Evolutionary conservation across 148 eudicot species (phyloP), one percentile per base, ranked within the genome.

Genomic region (Polygonum maritimum): DNA sequence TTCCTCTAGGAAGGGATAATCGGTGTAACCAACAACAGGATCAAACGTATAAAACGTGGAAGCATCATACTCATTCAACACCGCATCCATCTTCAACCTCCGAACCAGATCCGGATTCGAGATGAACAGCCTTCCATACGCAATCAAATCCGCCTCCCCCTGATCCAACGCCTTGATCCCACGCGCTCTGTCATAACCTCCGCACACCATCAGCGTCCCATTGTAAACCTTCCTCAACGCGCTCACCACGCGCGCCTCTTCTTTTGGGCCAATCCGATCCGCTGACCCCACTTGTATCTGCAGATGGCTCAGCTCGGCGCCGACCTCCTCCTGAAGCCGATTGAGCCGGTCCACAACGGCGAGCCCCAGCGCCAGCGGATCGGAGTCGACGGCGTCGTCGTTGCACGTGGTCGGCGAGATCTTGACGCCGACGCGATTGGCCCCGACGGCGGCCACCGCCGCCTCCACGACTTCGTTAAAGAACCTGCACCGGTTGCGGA

Each of bases 101-200:
- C 63, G 78, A 19, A 91, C 93, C 79, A 94, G 84, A 81, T 94
- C 97, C 3, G 98, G 97, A 77, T 90, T 94, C 0, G 98, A 81
- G 76, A 94, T 81, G 57, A 94, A 94, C 70, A 80, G 77, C 7
- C 95, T 81, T 1, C 94, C 98, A 75, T 81, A 91, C 5, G 92
- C 87, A 57, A 90, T 85, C 79, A 94, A 80, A 81, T 92, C 96
- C 52, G 93, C 93, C 82, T 90, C 89, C 7, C 89, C 97, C 76
- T 79, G 78, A 38, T 84, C 86, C 75, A 90, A 80, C 69, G 92
- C 93, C 69, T 85, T 83, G 36, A 82, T 80, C 55, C 92, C 97
- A 1, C 89, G 83, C 71, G 85, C 87, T 74, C 83, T 79, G 21
- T 83, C 82, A 78, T 75, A 90, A 7, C 95, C 97, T 41, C 97